These are phyloP conservation scores for Paramecium biaurelia DNA, from an alignment of 73 alveolate species.

Conservation along the genomic window DNA sequence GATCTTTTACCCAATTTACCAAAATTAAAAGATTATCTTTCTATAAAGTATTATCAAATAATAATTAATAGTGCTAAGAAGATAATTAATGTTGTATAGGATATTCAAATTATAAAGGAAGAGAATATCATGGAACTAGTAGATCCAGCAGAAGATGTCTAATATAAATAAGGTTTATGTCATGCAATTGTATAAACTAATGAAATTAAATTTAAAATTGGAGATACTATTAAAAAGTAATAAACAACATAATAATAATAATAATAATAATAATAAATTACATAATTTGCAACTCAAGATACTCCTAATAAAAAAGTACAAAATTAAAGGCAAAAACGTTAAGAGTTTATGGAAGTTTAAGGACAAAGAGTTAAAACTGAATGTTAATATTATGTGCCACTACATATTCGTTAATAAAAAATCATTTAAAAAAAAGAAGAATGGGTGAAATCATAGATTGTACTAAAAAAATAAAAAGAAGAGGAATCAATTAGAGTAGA, in stretches of 20 bases:
- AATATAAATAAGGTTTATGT: neutral
- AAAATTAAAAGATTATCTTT: neutral
- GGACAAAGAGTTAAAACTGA: neutral
- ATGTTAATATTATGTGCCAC: conserved; percentile 35
- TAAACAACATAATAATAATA: neutral
- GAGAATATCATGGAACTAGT: neutral
- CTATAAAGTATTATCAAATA: neutral
- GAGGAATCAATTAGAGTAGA: neutral
- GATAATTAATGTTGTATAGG: neutral
- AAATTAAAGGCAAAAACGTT: conserved; percentile 4
- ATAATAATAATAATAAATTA: neutral
- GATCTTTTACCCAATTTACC: neutral
- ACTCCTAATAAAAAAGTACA: neutral
- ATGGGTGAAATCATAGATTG: neutral
- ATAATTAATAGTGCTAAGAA: neutral
- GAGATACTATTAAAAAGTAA: conserved; percentile 13
- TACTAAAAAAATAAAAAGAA: neutral
- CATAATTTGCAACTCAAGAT: neutral
- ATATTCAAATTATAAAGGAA: neutral
- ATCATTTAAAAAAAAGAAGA: conserved; percentile 21
- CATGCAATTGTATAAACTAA: neutral
- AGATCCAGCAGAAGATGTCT: neutral
- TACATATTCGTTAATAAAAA: neutral
- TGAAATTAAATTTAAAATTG: conserved; percentile 3
- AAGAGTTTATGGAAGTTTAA: neutral